Evolutionary conservation across 306 rosid genomes (phyloP).

Genomic region (Abrus pulchellus): DNA sequence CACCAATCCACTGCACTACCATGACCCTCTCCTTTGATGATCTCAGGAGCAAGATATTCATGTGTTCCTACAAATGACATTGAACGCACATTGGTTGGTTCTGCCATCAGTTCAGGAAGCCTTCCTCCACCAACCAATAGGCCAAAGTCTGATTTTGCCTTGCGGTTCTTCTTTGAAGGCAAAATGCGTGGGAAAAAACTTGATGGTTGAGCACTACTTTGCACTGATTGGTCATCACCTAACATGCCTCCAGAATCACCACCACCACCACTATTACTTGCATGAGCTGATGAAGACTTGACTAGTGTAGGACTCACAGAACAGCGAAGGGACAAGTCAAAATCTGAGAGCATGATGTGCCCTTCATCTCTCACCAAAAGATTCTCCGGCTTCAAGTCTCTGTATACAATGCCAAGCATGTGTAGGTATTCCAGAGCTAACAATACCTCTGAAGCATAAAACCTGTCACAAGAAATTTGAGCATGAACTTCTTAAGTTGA

Average conservation of each 20-base stretch:
- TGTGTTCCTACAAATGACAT: constrained; percentile 97
- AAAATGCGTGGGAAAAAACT: constrained; percentile 81
- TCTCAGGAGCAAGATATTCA: constrained; percentile 93
- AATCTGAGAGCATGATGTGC: constrained; percentile 97
- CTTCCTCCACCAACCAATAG: constrained; percentile 63
- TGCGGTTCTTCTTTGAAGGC: constrained; percentile 76
- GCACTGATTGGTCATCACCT: constrained; percentile 59
- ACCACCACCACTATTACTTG: constrained; percentile 16
- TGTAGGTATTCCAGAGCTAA: constrained; percentile 94
- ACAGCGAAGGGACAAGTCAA: constrained; percentile 89
- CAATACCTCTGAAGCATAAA: constrained; percentile 83
- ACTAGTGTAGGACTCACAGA: constrained; percentile 84
- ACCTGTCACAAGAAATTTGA: constrained; percentile 60
- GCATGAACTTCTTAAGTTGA: constrained; percentile 34
- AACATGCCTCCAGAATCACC: constrained; percentile 45
- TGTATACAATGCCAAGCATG: constrained; percentile 93
- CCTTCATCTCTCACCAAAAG: constrained; percentile 89
- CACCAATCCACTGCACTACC: constrained; percentile 99
- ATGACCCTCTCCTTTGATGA: constrained; percentile 91
- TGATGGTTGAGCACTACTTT: constrained; percentile 60
- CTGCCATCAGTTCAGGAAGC: constrained; percentile 92
- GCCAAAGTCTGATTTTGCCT: constrained; percentile 88
- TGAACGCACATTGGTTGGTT: constrained; percentile 88
- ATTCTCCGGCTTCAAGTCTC: constrained; percentile 94
- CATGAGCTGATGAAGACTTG: constrained; percentile 73